Conservation (phyloP, 352 stramenopile species). For the Globisporangium spiculum region DNA sequence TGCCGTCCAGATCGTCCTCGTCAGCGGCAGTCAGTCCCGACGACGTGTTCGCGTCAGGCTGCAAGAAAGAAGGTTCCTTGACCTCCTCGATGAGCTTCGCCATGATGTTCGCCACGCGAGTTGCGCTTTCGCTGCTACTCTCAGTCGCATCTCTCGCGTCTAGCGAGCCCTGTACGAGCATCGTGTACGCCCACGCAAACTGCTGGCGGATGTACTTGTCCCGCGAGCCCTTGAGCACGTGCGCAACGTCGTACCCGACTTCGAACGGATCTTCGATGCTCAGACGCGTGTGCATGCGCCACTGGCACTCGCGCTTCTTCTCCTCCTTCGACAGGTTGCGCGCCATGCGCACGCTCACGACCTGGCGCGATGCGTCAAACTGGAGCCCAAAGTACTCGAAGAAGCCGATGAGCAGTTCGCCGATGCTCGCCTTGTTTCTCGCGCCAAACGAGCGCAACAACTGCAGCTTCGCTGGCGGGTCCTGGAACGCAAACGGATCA, state of each 20-base stretch:
- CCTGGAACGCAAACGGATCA: constrained; percentile 61
- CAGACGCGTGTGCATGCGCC: constrained; percentile 73
- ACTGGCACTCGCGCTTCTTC: constrained; percentile 62
- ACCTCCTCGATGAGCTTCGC: constrained; percentile 12
- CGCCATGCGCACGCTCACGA: constrained; percentile 71
- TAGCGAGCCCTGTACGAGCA: constrained; percentile 45
- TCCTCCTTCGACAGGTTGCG: constrained; percentile 70
- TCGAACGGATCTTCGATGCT: constrained; percentile 99
- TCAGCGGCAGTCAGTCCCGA: neutral
- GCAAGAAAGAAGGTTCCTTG: constrained; percentile 14
- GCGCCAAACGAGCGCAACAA: constrained; percentile 37
- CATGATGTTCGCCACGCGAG: constrained; percentile 9
- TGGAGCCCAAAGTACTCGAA: constrained; percentile 68
- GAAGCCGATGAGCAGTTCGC: constrained; percentile 73
- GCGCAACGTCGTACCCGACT: constrained; percentile 95
- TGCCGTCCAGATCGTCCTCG: neutral
- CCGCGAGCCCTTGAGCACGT: constrained; percentile 91
- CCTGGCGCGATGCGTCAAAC: constrained; percentile 66
- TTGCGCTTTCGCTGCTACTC: neutral
- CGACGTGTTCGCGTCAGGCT: constrained; percentile 1
- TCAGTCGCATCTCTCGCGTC: neutral
- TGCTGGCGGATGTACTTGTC: constrained; percentile 87
- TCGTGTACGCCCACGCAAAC: constrained; percentile 65
- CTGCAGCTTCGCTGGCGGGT: constrained; percentile 44
- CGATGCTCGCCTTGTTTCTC: constrained; percentile 51